Evolutionary conservation across 2,329 filamentous ascomycete genomes (phyloP).

Genomic region (Capronia coronata): DNA sequence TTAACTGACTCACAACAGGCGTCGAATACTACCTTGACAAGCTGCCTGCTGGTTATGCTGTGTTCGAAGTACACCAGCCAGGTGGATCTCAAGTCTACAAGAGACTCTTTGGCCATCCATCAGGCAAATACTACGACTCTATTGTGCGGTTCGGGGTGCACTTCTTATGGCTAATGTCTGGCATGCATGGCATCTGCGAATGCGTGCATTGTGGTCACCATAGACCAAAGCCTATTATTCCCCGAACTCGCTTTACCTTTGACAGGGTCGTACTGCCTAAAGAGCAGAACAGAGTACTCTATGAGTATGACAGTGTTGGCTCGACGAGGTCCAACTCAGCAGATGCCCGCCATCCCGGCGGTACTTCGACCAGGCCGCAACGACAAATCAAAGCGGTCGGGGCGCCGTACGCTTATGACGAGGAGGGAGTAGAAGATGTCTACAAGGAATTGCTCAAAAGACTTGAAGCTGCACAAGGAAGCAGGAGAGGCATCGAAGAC

Average conservation of each 20-base stretch:
- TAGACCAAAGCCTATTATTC: conserved; percentile 5
- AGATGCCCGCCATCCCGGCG: conserved; percentile 10
- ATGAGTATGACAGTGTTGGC: conserved; percentile 1
- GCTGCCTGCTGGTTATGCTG: conserved; percentile 50
- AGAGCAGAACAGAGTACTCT: conserved; percentile 14
- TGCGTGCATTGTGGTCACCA: conserved; percentile 44
- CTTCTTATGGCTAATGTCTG: conserved; percentile 51
- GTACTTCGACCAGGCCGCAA: conserved; percentile 21
- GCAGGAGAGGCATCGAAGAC: conserved; percentile 38
- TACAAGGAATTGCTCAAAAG: conserved; percentile 46
- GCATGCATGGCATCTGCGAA: conserved; percentile 40
- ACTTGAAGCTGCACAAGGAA: conserved; percentile 34
- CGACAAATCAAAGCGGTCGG: conserved; percentile 22
- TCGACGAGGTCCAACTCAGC: conserved; percentile 14
- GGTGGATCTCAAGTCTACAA: conserved; percentile 43
- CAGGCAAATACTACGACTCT: conserved; percentile 47
- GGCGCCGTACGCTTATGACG: conserved; percentile 34
- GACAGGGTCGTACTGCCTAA: not conserved
- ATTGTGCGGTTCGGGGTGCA: conserved; percentile 51
- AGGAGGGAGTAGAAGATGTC: conserved; percentile 50
- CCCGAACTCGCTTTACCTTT: conserved; percentile 18
- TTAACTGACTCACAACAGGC: too few relatives aligned
- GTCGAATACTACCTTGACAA: conserved; percentile 46
- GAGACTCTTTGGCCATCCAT: conserved; percentile 54
- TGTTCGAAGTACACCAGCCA: conserved; percentile 46